Percentiles rank a stretch among this genome's conserved stretches.
These are phyloP conservation scores for Quercus rubra DNA, from an alignment of 306 rosid species.

Conservation along the genomic window DNA sequence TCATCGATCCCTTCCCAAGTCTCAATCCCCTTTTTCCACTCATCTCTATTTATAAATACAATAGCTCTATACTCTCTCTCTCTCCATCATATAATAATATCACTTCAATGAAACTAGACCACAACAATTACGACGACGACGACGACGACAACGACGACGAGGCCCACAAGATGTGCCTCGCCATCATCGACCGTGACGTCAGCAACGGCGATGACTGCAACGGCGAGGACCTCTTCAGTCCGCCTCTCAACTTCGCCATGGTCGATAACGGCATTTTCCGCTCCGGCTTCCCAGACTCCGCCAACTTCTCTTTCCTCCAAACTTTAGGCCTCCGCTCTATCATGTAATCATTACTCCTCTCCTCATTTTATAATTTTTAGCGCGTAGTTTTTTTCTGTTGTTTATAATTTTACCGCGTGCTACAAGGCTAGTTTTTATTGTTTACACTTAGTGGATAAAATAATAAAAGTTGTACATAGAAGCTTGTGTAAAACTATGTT, in stretches of 20 bases:
- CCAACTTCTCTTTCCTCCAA: conserved; percentile 84
- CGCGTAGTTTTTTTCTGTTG: neutral
- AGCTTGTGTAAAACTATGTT: too few relatives aligned
- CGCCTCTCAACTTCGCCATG: conserved; percentile 92
- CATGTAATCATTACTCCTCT: conserved; percentile 41
- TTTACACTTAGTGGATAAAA: too few relatives aligned
- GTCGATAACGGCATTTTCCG: conserved; percentile 97
- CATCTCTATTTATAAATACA: neutral
- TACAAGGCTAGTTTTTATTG: too few relatives aligned
- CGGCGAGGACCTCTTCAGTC: conserved; percentile 63
- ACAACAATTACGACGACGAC: neutral
- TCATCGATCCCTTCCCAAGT: conserved; percentile 28
- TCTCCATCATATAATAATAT: neutral
- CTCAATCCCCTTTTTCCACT: too few relatives aligned
- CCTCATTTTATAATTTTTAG: too few relatives aligned
- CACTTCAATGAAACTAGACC: conserved; percentile 53
- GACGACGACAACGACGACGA: conserved; percentile 1
- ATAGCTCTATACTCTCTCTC: neutral
- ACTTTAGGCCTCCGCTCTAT: conserved; percentile 86
- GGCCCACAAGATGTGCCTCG: conserved; percentile 41
- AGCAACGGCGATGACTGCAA: conserved; percentile 1
- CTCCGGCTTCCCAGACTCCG: conserved; percentile 87
- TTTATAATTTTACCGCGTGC: too few relatives aligned
- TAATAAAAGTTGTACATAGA: too few relatives aligned
- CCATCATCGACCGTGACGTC: conserved; percentile 13